Percentiles rank a stretch among this genome's conserved stretches.
Conservation (phyloP, 208 protist species). For the Acanthamoeba rhysodes region DNA sequence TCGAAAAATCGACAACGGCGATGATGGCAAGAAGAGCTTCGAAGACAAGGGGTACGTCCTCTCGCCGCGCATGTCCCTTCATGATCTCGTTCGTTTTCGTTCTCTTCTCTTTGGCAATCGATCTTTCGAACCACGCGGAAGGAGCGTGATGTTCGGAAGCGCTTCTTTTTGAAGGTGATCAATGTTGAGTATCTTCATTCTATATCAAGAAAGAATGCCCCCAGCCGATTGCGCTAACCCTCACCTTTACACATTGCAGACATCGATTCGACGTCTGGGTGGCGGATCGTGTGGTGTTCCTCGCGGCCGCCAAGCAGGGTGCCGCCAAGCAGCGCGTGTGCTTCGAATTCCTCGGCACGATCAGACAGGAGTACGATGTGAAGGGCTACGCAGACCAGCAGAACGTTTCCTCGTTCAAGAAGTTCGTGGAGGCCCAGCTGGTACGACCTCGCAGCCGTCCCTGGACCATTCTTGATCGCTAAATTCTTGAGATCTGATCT, state of each 20-base stretch:
- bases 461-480: not conserved
- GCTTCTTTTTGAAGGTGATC: not conserved
- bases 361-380: slow-evolving; percentile 31
- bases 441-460: not conserved
- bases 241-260: not conserved
- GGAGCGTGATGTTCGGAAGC: no score
- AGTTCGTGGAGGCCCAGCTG: slow-evolving; percentile 34
- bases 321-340: slow-evolving; percentile 42
- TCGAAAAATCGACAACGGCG: slow-evolving; percentile 59
- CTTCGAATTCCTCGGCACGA: slow-evolving; percentile 57
- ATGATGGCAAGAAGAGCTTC: slow-evolving; percentile 58
- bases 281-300: slow-evolving; percentile 26
- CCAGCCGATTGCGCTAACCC: not conserved
- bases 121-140: no score
- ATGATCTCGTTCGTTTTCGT: not conserved
- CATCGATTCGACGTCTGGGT: slow-evolving; percentile 50
- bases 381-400: slow-evolving; percentile 38
- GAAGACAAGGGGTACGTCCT: slow-evolving; percentile 31
- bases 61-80: not conserved
- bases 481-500: not conserved
- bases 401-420: slow-evolving; percentile 6
- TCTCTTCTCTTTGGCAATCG: not conserved
- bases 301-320: slow-evolving; percentile 29
- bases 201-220: not conserved
- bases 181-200: not conserved